Percentiles rank a stretch among this genome's conserved stretches.
Conservation (phyloP, 169 alveolate species). For the Condylostoma magnum region DNA sequence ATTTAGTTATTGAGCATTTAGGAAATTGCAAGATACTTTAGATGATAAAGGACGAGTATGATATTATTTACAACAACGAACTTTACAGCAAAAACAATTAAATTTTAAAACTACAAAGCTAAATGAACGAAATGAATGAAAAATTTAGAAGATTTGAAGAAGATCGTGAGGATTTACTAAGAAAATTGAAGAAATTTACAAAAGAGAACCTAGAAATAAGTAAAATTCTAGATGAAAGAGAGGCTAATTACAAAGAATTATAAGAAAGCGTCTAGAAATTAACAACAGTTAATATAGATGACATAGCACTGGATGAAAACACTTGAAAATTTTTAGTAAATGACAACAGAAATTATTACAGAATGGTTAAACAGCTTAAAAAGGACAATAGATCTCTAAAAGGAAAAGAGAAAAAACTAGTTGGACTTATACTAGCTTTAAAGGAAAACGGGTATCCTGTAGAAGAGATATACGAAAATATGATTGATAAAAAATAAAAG, state of each 20-base stretch:
- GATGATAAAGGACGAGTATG: no score
- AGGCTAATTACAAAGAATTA: neutral
- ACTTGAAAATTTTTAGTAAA: conserved; percentile 2
- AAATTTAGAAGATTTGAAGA: neutral
- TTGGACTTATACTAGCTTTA: neutral
- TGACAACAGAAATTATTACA: neutral
- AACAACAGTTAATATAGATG: neutral
- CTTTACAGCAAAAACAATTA: no score
- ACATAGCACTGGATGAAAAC: conserved; percentile 1
- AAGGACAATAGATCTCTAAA: neutral
- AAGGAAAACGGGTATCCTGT: conserved; percentile 18
- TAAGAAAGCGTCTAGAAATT: neutral
- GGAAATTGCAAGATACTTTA: no score
- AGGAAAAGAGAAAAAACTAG: conserved; percentile 6
- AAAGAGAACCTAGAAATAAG: conserved; percentile 27
- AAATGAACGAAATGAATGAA: neutral
- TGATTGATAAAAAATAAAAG: neutral
- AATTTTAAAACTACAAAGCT: no score
- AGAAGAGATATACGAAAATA: conserved; percentile 9
- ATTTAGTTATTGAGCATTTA: no score
- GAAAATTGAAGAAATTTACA: conserved; percentile 17
- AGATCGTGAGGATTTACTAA: neutral
- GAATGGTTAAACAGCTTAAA: conserved; percentile 4
- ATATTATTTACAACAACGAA: no score
- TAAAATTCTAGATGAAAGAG: conserved; percentile 8